Evolutionary conservation across 306 rosid species (phyloP), one percentile per base, ranked within the genome.

Genomic region (Dicorynia guianensis): DNA sequence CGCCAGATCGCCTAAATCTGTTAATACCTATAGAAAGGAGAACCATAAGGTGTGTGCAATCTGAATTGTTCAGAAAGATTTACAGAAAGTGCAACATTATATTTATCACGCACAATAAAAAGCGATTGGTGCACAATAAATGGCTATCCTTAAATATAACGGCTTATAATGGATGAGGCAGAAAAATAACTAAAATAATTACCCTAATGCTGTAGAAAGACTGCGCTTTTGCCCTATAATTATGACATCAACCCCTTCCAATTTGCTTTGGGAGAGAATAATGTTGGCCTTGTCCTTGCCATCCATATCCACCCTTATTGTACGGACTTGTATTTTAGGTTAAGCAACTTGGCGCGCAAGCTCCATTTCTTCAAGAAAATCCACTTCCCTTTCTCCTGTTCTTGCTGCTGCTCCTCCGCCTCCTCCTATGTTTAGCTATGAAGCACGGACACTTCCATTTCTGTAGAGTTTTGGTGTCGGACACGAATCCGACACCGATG

Each of bases 351-450:
- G 81, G 72, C 91, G 86, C 0, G 83, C 90, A 6, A 39, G 52
- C 76, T 86, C 89, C 95, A 90, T 90, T 61, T 89, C 91, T 50
- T 85, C 90, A 5, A 93, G 88, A 69, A 90, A 90, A 80, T 93
- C 89, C 11, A 79, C 61, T 0, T 59, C 82, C 11, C 46, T 47
- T n/a, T 34, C 77, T 2, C 36, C 83, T 0, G 75, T 87, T 2
- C 44, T 44, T 8, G 19, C 39, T 20, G 63, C 84, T 0, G 2
- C 69, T 18, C 77, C 86, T 3, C 75, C 80, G 1, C 73, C 71
- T 10, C 75, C 89, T 6, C 83, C 94, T 4, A 50, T 4, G 36
- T 79, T 82, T 15, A 73, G 1, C 0, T n/a, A n/a, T n/a, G n/a
- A n/a, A n/a, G n/a, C n/a, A n/a, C n/a, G n/a, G n/a, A n/a, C n/a